Percentiles rank a stretch among this genome's conserved stretches.
Evolutionary conservation across 1,139 yeast species (phyloP).

Genomic region (Schwanniomyces etchellsii): DNA sequence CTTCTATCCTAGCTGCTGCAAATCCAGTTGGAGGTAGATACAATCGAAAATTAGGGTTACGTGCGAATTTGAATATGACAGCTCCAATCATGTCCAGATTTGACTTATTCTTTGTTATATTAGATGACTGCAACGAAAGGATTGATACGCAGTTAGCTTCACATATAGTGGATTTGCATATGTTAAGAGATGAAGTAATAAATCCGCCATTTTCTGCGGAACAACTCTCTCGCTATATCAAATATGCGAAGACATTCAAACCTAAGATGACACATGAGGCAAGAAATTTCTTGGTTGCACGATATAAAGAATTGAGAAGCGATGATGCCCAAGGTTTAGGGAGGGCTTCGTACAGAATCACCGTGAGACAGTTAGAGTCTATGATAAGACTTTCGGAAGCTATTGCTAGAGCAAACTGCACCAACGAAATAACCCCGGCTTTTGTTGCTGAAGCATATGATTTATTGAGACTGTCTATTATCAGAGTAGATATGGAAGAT

Average conservation of each 20-base stretch:
- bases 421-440: constrained; percentile 77
- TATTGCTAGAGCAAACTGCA: constrained; percentile 95
- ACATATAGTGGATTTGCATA: constrained; percentile 90
- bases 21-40: constrained; percentile 96
- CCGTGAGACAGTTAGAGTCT: constrained; percentile 94
- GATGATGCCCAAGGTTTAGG: constrained; percentile 94
- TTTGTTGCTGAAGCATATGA: constrained; percentile 95
- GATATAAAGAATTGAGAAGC: constrained; percentile 81
- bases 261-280: constrained; percentile 86
- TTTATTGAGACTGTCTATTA: constrained; percentile 82
- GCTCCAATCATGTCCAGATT: constrained; percentile 99
- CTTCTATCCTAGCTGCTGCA: constrained; percentile 95
- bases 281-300: constrained; percentile 66
- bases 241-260: constrained; percentile 88
- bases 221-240: constrained; percentile 82
- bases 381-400: constrained; percentile 94
- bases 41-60: constrained; percentile 75
- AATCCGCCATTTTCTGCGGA: constrained; percentile 88
- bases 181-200: constrained; percentile 87
- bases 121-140: constrained; percentile 92
- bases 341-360: constrained; percentile 82
- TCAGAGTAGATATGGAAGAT: constrained; percentile 93
- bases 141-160: constrained; percentile 86
- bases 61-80: constrained; percentile 93
- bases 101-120: constrained; percentile 87